Evolutionary conservation across 768 basidiomycete species (phyloP).

Genomic region (Leccinum rimulosum): DNA sequence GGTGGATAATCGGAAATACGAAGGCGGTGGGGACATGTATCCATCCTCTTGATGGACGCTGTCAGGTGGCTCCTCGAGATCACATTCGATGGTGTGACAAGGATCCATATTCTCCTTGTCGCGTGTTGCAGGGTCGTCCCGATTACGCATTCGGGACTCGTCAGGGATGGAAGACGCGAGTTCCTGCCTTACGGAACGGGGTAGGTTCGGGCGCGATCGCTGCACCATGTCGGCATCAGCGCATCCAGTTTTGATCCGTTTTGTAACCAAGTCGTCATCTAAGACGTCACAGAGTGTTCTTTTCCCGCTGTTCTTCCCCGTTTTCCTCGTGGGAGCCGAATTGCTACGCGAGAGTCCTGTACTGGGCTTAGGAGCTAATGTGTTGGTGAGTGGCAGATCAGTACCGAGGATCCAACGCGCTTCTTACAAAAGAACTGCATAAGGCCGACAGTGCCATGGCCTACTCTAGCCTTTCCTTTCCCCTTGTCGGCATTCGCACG

Average conservation of each 20-base stretch:
- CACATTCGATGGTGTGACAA: constrained; percentile 38
- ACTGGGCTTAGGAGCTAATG: constrained; percentile 26
- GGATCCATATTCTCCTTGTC: constrained; percentile 40
- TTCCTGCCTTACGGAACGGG: constrained; percentile 16
- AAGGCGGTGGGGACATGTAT: constrained; percentile 71
- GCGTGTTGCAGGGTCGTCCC: constrained; percentile 43
- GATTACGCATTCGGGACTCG: constrained; percentile 27
- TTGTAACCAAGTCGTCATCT: constrained; percentile 58
- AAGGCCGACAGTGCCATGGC: constrained; percentile 37
- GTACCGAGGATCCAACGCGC: constrained; percentile 30
- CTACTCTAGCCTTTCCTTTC: constrained; percentile 44
- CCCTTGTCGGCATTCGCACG: constrained; percentile 35
- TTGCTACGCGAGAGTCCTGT: constrained; percentile 25
- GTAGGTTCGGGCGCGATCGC: constrained; percentile 18
- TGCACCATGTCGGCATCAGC: constrained; percentile 28
- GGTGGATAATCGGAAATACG: constrained; percentile 47
- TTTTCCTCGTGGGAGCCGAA: constrained; percentile 29
- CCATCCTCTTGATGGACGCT: constrained; percentile 74
- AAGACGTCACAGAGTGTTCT: constrained; percentile 68
- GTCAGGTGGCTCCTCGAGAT: constrained; percentile 39
- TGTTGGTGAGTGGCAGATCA: constrained; percentile 35
- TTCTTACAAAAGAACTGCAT: constrained; percentile 64
- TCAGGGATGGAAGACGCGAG: constrained; percentile 5
- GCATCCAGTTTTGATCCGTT: constrained; percentile 41
- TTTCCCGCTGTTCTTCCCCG: constrained; percentile 71